Evolutionary conservation across 2,329 filamentous ascomycete genomes (phyloP).

Genomic region (Stylonectria norvegica): DNA sequence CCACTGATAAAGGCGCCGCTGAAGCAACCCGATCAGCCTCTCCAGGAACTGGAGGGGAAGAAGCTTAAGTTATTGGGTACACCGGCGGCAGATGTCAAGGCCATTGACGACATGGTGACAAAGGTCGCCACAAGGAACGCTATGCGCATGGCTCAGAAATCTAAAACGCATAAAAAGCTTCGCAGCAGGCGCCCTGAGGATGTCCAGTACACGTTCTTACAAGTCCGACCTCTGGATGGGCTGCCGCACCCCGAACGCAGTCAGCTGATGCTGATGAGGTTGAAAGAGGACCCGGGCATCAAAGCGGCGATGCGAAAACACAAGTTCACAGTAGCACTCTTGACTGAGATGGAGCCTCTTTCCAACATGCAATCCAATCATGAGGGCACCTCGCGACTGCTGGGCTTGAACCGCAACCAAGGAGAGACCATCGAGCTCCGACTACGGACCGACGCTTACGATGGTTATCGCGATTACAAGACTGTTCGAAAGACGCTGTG

Average conservation of each 20-base stretch:
- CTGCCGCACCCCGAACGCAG: slow-evolving; percentile 74
- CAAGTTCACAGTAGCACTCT: slow-evolving; percentile 75
- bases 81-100: slow-evolving; percentile 56
- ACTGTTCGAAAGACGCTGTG: slow-evolving; percentile 89
- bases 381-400: slow-evolving; percentile 68
- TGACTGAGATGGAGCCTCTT: slow-evolving; percentile 94
- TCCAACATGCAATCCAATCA: slow-evolving; percentile 70
- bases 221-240: slow-evolving; percentile 69
- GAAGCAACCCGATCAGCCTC: slow-evolving; percentile 51
- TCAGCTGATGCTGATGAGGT: slow-evolving; percentile 66
- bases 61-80: slow-evolving; percentile 66
- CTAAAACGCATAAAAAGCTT: slow-evolving; percentile 16
- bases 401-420: slow-evolving; percentile 82
- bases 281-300: slow-evolving; percentile 83
- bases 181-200: slow-evolving; percentile 42
- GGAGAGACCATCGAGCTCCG: slow-evolving; percentile 90
- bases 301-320: slow-evolving; percentile 78
- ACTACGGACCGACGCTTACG: slow-evolving; percentile 87
- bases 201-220: slow-evolving; percentile 74
- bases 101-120: slow-evolving; percentile 49
- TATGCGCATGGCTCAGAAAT: slow-evolving; percentile 32
- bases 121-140: slow-evolving; percentile 47
- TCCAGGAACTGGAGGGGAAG: slow-evolving; percentile 49
- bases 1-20: slow-evolving; percentile 64
- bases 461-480: slow-evolving; percentile 90